These are phyloP conservation scores for Fusarium armeniacum DNA, from an alignment of 2,329 filamentous ascomycete species.

Conservation along the genomic window DNA sequence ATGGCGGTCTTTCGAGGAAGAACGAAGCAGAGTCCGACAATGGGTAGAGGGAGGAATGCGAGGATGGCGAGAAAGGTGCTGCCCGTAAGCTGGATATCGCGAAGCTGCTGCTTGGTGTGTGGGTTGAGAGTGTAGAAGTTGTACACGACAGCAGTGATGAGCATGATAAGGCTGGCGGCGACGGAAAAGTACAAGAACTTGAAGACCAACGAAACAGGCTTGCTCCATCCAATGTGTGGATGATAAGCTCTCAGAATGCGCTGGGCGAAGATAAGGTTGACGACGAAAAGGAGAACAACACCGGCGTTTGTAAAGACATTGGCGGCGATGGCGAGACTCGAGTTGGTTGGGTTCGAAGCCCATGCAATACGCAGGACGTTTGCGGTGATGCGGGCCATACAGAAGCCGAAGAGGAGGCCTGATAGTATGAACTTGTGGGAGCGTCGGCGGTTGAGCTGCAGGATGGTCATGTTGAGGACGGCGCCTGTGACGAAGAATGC, in stretches of 20 bases:
- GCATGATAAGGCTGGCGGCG: conserved; percentile 71
- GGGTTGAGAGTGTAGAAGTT: conserved; percentile 74
- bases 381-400: conserved; percentile 66
- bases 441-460: conserved; percentile 63
- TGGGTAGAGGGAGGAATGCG: conserved; percentile 73
- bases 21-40: conserved; percentile 66
- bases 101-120: conserved; percentile 65
- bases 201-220: conserved; percentile 65
- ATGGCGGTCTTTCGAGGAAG: conserved; percentile 61
- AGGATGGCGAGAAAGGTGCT: conserved; percentile 71
- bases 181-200: conserved; percentile 71
- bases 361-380: conserved; percentile 67
- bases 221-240: conserved; percentile 78
- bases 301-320: conserved; percentile 80
- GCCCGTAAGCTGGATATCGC: conserved; percentile 74
- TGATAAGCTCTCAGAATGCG: conserved; percentile 81
- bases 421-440: conserved; percentile 73
- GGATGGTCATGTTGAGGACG: conserved; percentile 69
- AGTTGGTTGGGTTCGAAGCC: conserved; percentile 59
- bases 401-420: conserved; percentile 70
- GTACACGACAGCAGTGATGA: conserved; percentile 75
- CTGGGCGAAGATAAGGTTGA: conserved; percentile 84
- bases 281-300: conserved; percentile 79
- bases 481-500: conserved; percentile 68
- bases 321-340: conserved; percentile 68